phyloP scores from a whole-genome alignment of 805 yeast genomes.

The Starmerella potacharoeniae region DNA sequence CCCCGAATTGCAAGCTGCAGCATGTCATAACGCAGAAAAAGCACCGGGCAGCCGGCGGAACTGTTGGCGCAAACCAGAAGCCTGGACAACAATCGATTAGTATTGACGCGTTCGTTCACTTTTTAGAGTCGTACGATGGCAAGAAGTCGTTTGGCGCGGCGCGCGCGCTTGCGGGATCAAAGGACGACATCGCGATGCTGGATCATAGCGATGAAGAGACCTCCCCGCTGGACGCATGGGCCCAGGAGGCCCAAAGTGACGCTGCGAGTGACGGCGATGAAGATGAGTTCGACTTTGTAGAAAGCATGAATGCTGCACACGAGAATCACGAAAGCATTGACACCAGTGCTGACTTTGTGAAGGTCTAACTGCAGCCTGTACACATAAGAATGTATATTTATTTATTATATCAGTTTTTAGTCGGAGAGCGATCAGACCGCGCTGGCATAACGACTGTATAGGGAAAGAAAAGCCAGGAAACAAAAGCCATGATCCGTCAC shows the following conservation, averaged over 20 bases:
- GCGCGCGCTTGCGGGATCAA: neutral
- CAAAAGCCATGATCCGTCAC: no score
- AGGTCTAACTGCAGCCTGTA: slow-evolving; percentile 4
- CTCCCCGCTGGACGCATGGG: neutral
- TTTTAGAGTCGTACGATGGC: neutral
- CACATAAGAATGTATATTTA: neutral
- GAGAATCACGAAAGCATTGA: slow-evolving; percentile 19
- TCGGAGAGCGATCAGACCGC: no score
- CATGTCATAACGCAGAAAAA: slow-evolving; percentile 30
- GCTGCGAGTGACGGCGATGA: slow-evolving; percentile 14
- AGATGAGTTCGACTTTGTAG: neutral
- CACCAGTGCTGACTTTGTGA: slow-evolving; percentile 24
- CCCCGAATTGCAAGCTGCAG: slow-evolving; percentile 41
- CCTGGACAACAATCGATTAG: neutral
- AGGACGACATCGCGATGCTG: slow-evolving; percentile 6
- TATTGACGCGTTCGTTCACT: slow-evolving; percentile 1
- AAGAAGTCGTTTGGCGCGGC: neutral
- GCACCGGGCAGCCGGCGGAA: neutral
- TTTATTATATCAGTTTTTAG: neutral
- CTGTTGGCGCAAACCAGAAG: neutral
- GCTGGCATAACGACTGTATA: no score
- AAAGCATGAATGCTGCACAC: slow-evolving; percentile 6
- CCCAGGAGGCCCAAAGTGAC: slow-evolving; percentile 18
- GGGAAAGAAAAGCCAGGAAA: no score
- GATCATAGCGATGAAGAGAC: slow-evolving; percentile 9